phyloP scores from a whole-genome alignment of 1,139 yeast genomes.

The Hyphopichia pseudoburtonii region DNA sequence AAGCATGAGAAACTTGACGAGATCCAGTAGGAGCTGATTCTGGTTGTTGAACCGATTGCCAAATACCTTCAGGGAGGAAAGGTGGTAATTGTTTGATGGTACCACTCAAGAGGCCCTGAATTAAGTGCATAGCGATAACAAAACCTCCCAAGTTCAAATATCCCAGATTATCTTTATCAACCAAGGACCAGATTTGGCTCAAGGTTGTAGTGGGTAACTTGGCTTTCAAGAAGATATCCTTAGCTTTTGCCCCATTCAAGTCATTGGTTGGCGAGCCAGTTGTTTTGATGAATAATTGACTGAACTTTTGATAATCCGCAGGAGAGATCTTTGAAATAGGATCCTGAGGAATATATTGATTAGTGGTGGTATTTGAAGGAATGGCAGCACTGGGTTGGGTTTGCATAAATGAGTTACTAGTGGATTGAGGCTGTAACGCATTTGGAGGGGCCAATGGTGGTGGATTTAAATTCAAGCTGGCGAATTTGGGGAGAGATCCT shows the following conservation, averaged over 20 bases:
- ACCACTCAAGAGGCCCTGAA: constrained; percentile 78
- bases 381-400: constrained; percentile 41
- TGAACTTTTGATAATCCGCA: constrained; percentile 68
- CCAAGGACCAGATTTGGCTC: constrained; percentile 87
- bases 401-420: constrained; percentile 48
- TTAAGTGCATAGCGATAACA: constrained; percentile 91
- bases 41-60: constrained; percentile 53
- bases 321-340: constrained; percentile 62
- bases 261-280: constrained; percentile 52
- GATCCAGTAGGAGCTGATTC: constrained; percentile 14
- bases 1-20: constrained; percentile 45
- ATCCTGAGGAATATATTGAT: constrained; percentile 31
- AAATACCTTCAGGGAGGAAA: constrained; percentile 61
- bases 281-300: constrained; percentile 72
- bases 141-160: constrained; percentile 71
- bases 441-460: constrained; percentile 15
- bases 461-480: constrained; percentile 30
- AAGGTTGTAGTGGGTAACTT: constrained; percentile 71
- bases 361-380: constrained; percentile 36
- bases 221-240: constrained; percentile 85
- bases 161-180: constrained; percentile 76
- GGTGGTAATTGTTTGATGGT: constrained; percentile 67
- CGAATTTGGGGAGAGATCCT: constrained; percentile 61
- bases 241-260: constrained; percentile 75
- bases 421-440: constrained; percentile 34